Percentiles rank a stretch among this genome's conserved stretches.
Evolutionary conservation across 352 stramenopile species (phyloP).

Genomic region (Phytophthora sojae): DNA sequence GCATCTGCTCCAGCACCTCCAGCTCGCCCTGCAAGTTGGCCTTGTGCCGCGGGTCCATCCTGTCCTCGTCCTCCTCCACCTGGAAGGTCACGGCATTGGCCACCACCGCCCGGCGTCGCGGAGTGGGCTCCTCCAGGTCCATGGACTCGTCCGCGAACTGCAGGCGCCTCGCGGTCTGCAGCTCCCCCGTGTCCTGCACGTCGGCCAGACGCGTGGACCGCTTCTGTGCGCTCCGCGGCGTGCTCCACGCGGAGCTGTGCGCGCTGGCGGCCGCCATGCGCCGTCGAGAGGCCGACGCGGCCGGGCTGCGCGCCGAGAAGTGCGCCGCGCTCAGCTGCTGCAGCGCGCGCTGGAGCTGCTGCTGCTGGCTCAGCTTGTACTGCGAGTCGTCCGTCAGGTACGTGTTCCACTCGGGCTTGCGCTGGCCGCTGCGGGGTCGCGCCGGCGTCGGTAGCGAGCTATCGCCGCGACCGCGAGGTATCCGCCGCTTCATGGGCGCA

Average conservation of each 20-base stretch:
- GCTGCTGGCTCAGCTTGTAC: constrained; percentile 58
- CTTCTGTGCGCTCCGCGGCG: constrained; percentile 11
- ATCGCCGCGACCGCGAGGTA: constrained; percentile 17
- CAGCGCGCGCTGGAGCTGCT: constrained; percentile 50
- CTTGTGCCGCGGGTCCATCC: constrained; percentile 25
- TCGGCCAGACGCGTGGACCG: constrained; percentile 17
- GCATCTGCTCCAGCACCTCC: constrained; percentile 50
- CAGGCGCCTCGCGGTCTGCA: constrained; percentile 28
- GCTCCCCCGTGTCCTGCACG: constrained; percentile 26
- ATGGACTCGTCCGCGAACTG: constrained; percentile 36
- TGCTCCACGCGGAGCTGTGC: constrained; percentile 27
- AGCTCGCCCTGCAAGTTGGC: constrained; percentile 44
- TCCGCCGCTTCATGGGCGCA: constrained; percentile 33
- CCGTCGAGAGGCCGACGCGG: constrained; percentile 9
- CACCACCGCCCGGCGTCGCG: background rate
- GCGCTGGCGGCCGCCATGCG: constrained; percentile 4
- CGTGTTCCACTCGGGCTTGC: constrained; percentile 51
- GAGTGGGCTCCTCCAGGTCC: constrained; percentile 28
- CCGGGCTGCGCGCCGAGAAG: constrained; percentile 44
- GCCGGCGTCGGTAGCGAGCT: background rate
- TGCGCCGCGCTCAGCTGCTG: constrained; percentile 53
- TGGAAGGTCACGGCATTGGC: constrained; percentile 41
- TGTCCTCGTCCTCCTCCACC: constrained; percentile 26
- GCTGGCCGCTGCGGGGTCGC: too few relatives aligned
- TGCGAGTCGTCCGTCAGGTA: constrained; percentile 59